Base-by-base conservation (phyloP, 208 protist species). In the Crithidia thermophila region DNA sequence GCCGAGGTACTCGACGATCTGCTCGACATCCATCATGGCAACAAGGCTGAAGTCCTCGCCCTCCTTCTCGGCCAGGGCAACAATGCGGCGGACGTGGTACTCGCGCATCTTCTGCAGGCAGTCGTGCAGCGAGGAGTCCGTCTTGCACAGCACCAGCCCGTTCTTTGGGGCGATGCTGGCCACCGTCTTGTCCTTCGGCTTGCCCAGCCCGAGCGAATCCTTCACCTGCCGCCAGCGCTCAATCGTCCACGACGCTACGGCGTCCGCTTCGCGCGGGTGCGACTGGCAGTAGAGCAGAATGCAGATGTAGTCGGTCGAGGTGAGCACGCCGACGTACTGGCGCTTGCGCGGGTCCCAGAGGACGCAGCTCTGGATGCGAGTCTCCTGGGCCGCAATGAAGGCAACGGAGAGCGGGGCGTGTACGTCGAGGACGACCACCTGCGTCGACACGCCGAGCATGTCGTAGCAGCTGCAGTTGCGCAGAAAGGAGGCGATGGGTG, bases 361-460 rank as follows among this genome's bases (percentile, higher is more conserved):
- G 6, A 97, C 85, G 58, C 88, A 90, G 69, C 72, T 89, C 40
- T 83, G 71, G 11, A 97, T 76, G 21, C 88, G 79, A 43, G 86
- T 94, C 64, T 97, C 91, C 59, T 94, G 89, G 14, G 91, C 91
- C 3, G 89, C 87, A 37, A 97, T 92, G 64, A 97, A 97, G 36
- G 88, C 89, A 14, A 93, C 80, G 0, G 80, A 68, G 21, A 97
- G 72, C 9, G 87, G 74, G 8, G 80, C 76, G 23, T 92, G 75
- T 16, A 93, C 79, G 49, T 97, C 87, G 20, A 97, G 56, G 13
- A 95, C 81, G 21, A 94, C 87, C 3, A 97, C 86, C 75, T 97
- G 91, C 33, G 91, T 95, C 1, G 85, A 93, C 13, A 84, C 84
- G 46, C 86, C 83, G 10, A 97, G 57, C 74, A 93, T 81, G 62